Percentiles rank a stretch among this genome's conserved stretches.
These are phyloP conservation scores for Suillus bovinus DNA, from an alignment of 768 basidiomycete genomes.

Conservation along the genomic window DNA sequence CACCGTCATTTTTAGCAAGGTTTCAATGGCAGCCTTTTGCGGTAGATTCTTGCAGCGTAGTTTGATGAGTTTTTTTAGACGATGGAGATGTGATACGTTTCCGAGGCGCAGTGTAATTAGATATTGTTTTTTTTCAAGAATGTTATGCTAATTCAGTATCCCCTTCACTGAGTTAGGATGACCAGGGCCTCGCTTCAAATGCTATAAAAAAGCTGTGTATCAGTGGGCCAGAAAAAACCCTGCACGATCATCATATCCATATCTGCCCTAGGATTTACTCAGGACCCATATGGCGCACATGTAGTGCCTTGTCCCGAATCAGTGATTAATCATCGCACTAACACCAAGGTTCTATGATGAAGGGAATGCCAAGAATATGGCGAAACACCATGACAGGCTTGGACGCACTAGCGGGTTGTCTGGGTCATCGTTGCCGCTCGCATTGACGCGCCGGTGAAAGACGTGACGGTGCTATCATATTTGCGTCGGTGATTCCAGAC, in stretches of 20 bases:
- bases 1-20: background rate
- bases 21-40: background rate
- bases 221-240: background rate
- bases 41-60: background rate
- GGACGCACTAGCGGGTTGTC: conserved; percentile 21
- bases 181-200: background rate
- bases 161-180: background rate
- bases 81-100: background rate
- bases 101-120: background rate
- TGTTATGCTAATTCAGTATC: background rate
- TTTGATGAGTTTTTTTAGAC: background rate
- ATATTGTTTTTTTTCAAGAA: background rate
- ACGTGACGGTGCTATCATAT: background rate
- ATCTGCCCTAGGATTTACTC: background rate
- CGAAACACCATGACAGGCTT: conserved; percentile 39
- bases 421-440: conserved; percentile 24
- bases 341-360: conserved; percentile 27
- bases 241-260: background rate
- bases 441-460: conserved; percentile 16
- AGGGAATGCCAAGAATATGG: conserved; percentile 54
- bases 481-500: background rate
- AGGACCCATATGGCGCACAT: background rate
- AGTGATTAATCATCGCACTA: background rate
- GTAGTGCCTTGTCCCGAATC: background rate
- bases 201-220: background rate